Evolutionary conservation across 2,329 filamentous ascomycete genomes (phyloP).

Genomic region (Xylaria sp.): DNA sequence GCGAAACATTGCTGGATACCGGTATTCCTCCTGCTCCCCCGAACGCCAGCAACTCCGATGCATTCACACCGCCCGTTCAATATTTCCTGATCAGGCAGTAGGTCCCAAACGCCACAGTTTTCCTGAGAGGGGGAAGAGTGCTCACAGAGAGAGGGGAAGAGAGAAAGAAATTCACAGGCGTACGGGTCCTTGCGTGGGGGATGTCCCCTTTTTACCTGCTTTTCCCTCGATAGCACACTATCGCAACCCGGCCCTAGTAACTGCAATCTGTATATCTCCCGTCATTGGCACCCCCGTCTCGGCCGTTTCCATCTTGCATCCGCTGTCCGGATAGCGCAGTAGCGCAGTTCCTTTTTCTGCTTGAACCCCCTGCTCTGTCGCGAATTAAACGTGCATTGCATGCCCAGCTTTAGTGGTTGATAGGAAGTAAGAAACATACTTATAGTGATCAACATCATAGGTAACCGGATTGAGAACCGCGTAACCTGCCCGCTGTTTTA

Average conservation of each 20-base stretch:
- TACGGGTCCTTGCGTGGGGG: slow-evolving; percentile 20
- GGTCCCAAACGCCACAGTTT: slow-evolving; percentile 22
- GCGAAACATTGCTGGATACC: slow-evolving; percentile 21
- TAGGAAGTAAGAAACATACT: slow-evolving; percentile 19
- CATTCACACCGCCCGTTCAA: slow-evolving; percentile 38
- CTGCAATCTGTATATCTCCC: slow-evolving; percentile 30
- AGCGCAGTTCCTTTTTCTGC: slow-evolving; percentile 13
- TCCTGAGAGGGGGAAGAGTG: not conserved
- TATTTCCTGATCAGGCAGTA: slow-evolving; percentile 27
- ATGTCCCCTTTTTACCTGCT: slow-evolving; percentile 10
- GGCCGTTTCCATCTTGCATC: slow-evolving; percentile 37
- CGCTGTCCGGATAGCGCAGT: slow-evolving; percentile 34
- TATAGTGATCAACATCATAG: slow-evolving; percentile 28
- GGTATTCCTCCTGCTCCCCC: slow-evolving; percentile 26
- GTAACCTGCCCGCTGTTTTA: slow-evolving; percentile 32
- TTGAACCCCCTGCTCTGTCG: slow-evolving; percentile 20
- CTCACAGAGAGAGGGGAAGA: slow-evolving; percentile 2
- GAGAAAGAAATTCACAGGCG: not conserved
- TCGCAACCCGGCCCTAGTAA: slow-evolving; percentile 16
- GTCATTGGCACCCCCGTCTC: slow-evolving; percentile 31
- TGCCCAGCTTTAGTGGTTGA: slow-evolving; percentile 22
- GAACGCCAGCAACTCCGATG: slow-evolving; percentile 27
- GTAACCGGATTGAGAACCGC: slow-evolving; percentile 26
- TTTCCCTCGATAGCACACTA: slow-evolving; percentile 7
- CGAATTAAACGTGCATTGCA: slow-evolving; percentile 40